These are phyloP conservation scores for Metschnikowia cubensis DNA, from an alignment of 805 yeast species.

Conservation along the genomic window DNA sequence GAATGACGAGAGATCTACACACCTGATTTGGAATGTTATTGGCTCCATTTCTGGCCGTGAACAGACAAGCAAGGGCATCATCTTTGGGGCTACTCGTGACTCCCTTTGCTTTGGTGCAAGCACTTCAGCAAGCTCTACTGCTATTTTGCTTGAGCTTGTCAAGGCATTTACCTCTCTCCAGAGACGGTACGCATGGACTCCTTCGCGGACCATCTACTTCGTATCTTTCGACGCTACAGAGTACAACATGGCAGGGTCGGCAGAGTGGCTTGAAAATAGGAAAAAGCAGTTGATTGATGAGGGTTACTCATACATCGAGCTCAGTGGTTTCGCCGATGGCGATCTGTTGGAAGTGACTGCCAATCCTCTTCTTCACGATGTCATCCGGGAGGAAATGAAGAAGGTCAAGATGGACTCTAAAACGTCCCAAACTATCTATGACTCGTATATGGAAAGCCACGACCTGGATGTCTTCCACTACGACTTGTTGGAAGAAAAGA, in stretches of 20 bases:
- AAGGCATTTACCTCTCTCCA: slow-evolving; percentile 63
- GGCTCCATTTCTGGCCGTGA: slow-evolving; percentile 80
- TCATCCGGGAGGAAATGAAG: slow-evolving; percentile 42
- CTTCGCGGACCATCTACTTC: slow-evolving; percentile 77
- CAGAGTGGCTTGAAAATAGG: slow-evolving; percentile 66
- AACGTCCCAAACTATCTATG: slow-evolving; percentile 21
- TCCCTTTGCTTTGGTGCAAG: slow-evolving; percentile 72
- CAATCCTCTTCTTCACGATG: slow-evolving; percentile 58
- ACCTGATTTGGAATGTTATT: slow-evolving; percentile 72
- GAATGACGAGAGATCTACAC: slow-evolving; percentile 48
- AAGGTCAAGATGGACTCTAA: slow-evolving; percentile 16
- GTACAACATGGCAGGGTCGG: slow-evolving; percentile 80
- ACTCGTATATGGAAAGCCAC: slow-evolving; percentile 24
- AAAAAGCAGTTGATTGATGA: slow-evolving; percentile 52
- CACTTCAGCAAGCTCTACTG: slow-evolving; percentile 70
- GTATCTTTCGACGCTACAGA: slow-evolving; percentile 79
- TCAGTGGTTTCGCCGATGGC: slow-evolving; percentile 61
- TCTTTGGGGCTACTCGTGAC: slow-evolving; percentile 83
- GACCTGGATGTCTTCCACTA: slow-evolving; percentile 26
- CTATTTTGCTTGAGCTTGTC: slow-evolving; percentile 65
- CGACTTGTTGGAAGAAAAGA: slow-evolving; percentile 46
- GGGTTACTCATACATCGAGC: slow-evolving; percentile 68
- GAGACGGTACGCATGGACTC: slow-evolving; percentile 69
- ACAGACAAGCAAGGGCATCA: slow-evolving; percentile 64
- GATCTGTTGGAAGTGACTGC: slow-evolving; percentile 52